phyloP scores from a whole-genome alignment of 2,329 filamentous ascomycete genomes.

The Arthrinium phaeospermum region DNA sequence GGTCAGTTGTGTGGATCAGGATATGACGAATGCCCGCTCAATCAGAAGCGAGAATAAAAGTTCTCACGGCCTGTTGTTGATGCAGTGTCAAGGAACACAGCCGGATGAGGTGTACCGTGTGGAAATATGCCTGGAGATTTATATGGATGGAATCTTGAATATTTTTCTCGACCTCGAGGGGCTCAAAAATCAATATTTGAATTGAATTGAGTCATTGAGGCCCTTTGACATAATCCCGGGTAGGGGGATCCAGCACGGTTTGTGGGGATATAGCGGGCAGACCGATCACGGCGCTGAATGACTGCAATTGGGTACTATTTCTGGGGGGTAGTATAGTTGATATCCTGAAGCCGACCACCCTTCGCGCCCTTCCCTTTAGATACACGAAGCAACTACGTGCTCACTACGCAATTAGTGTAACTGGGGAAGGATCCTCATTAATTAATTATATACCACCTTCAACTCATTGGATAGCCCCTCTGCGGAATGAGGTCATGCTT shows the following conservation, averaged over 20 bases:
- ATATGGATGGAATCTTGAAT: background rate
- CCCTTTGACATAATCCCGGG: background rate
- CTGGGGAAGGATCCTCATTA: background rate
- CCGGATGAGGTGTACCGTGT: background rate
- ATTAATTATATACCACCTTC: background rate
- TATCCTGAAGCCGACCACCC: background rate
- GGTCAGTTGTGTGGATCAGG: background rate
- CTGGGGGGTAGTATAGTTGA: conserved; percentile 1
- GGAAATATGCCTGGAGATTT: background rate
- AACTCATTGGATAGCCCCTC: background rate
- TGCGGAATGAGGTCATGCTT: conserved; percentile 2
- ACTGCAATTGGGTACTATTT: conserved; percentile 8
- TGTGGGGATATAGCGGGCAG: conserved; percentile 7
- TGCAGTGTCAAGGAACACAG: background rate
- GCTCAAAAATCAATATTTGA: background rate
- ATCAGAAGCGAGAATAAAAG: background rate
- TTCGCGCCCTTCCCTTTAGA: background rate
- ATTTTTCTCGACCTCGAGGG: background rate
- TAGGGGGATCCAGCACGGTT: background rate
- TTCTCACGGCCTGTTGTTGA: background rate
- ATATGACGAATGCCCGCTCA: conserved; percentile 2
- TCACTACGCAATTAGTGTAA: background rate
- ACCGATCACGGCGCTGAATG: conserved; percentile 14
- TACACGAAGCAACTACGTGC: background rate
- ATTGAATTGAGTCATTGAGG: background rate